These are phyloP conservation scores for Pichia insulana DNA, from an alignment of 805 yeast genomes.

Conservation along the genomic window DNA sequence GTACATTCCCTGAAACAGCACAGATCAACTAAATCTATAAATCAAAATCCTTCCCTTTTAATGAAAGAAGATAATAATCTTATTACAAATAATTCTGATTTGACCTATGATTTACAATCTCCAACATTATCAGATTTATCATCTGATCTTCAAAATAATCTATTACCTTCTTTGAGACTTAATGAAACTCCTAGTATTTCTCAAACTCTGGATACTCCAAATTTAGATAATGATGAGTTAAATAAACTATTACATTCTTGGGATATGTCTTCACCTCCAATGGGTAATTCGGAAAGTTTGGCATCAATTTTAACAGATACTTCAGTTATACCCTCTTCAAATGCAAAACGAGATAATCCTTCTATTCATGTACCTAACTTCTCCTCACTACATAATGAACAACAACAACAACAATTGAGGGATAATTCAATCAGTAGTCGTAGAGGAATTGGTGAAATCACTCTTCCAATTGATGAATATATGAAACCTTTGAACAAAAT, in stretches of 20 bases:
- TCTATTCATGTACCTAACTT: conserved; percentile 20
- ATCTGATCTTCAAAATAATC: background rate
- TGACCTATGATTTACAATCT: too few relatives aligned
- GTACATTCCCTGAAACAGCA: background rate
- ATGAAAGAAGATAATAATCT: too few relatives aligned
- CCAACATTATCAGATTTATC: background rate
- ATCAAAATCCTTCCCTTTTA: background rate
- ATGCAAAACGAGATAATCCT: conserved; percentile 28
- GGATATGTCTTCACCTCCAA: conserved; percentile 25
- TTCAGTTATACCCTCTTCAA: conserved; percentile 10
- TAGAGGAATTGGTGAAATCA: conserved; percentile 26
- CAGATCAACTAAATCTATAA: background rate
- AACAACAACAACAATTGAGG: background rate
- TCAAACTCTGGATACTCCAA: background rate
- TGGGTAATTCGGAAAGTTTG: conserved; percentile 17
- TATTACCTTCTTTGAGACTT: background rate
- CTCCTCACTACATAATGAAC: conserved; percentile 6
- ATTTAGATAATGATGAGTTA: conserved; percentile 12
- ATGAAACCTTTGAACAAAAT: conserved; percentile 30
- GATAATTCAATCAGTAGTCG: conserved; percentile 1
- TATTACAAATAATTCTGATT: too few relatives aligned
- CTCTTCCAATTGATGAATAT: conserved; percentile 29
- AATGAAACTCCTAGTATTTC: too few relatives aligned
- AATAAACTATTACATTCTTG: conserved; percentile 18
- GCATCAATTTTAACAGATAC: conserved; percentile 16